Evolutionary conservation across 441 rosid genomes (phyloP).

Genomic region (Sinapis alba): DNA sequence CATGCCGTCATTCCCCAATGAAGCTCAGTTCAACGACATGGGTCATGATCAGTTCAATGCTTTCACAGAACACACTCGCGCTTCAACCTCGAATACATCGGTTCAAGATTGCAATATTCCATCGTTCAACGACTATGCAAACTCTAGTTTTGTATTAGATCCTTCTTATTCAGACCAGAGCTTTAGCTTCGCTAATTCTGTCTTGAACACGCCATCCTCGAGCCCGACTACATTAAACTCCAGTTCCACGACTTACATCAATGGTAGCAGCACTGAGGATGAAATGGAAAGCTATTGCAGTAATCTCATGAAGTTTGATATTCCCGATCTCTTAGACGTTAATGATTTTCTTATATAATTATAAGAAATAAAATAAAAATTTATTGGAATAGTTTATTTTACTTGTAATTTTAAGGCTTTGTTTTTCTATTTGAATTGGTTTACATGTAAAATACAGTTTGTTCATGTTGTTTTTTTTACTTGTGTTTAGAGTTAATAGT

Average conservation of each 20-base stretch:
- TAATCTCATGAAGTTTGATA: constrained; percentile 55
- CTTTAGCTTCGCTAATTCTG: constrained; percentile 49
- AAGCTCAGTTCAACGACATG: constrained; percentile 35
- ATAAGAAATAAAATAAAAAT: background rate
- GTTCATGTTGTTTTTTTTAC: constrained; percentile 10
- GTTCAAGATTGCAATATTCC: constrained; percentile 31
- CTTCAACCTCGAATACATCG: constrained; percentile 26
- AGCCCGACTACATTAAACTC: constrained; percentile 70
- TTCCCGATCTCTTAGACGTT: constrained; percentile 56
- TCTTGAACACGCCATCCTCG: constrained; percentile 68
- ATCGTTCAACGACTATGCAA: constrained; percentile 33
- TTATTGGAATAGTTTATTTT: background rate
- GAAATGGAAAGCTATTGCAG: constrained; percentile 82
- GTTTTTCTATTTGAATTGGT: background rate
- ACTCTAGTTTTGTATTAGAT: constrained; percentile 22
- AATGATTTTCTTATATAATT: constrained; percentile 52
- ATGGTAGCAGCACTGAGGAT: constrained; percentile 62
- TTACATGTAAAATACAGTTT: constrained; percentile 30
- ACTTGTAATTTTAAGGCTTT: constrained; percentile 10
- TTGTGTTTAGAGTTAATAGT: constrained; percentile 16
- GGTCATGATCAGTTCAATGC: constrained; percentile 11
- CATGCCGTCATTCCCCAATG: constrained; percentile 45
- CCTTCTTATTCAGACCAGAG: constrained; percentile 36
- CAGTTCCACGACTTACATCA: constrained; percentile 56
- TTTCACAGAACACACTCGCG: constrained; percentile 26